Evolutionary conservation across 202 grass and related monocot species (phyloP).

Genomic region (Dendrocalamus latiflorus): DNA sequence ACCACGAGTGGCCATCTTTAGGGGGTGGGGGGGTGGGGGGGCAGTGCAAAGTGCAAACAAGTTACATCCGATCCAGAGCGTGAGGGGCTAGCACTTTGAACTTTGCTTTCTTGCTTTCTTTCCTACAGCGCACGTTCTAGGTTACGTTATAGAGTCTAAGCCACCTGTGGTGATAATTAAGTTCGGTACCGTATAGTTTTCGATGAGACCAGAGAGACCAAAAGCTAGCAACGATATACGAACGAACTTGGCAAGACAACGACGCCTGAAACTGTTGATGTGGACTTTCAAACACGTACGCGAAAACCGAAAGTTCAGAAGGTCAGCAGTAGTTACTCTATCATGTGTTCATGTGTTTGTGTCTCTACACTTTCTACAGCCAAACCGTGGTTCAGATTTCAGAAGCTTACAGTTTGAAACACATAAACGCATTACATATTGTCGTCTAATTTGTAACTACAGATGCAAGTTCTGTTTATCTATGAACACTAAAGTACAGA

Average conservation of each 20-base stretch:
- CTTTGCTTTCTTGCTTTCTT: neutral
- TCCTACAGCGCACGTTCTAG: neutral
- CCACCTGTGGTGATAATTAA: neutral
- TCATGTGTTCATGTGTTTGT: neutral
- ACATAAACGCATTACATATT: neutral
- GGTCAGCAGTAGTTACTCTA: neutral
- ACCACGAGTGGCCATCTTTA: neutral
- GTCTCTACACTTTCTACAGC: neutral
- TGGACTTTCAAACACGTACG: constrained; percentile 4
- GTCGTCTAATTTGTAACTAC: neutral
- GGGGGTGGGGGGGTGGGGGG: too few species aligned
- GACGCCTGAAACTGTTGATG: neutral
- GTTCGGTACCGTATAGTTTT: constrained; percentile 25
- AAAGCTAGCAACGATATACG: constrained; percentile 11
- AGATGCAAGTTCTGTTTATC: neutral
- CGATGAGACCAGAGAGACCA: neutral
- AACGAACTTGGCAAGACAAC: constrained; percentile 5
- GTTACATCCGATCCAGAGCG: neutral
- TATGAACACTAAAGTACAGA: neutral
- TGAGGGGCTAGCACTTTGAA: neutral
- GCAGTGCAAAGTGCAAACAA: neutral
- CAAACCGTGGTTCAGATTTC: neutral
- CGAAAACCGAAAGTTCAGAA: neutral
- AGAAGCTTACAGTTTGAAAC: neutral
- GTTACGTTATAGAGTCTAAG: neutral